A percentile compares a stretch with the other conserved stretches of the same genome.
Conservation (phyloP, 129 eudicot genomes). For the Ambrosia trifida region DNA sequence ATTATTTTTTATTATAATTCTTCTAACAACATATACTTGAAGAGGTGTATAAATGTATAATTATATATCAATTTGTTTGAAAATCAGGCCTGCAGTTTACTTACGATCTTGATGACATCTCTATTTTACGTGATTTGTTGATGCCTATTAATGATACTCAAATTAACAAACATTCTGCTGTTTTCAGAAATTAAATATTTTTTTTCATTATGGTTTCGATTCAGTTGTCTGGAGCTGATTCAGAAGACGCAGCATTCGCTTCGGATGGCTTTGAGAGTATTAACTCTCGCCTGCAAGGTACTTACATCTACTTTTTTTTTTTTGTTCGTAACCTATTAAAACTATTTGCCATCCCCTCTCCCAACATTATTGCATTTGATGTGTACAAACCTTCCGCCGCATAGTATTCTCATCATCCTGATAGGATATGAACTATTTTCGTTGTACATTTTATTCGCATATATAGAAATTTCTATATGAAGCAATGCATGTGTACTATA, state of each 20-base stretch:
- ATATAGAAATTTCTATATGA: neutral
- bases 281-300: slow-evolving; percentile 70
- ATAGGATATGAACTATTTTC: neutral
- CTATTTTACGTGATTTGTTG: slow-evolving; percentile 12
- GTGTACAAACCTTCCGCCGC: slow-evolving; percentile 1
- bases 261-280: slow-evolving; percentile 61
- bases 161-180: neutral
- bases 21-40: neutral
- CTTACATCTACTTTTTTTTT: slow-evolving; percentile 10
- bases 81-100: neutral
- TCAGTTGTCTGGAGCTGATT: slow-evolving; percentile 39
- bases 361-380: neutral
- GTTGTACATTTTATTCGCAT: neutral
- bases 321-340: neutral
- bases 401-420: neutral
- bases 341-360: neutral
- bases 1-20: too few species aligned
- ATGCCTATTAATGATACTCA: slow-evolving; percentile 17
- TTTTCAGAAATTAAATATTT: slow-evolving; percentile 12
- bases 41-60: neutral
- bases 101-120: slow-evolving; percentile 12
- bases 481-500: neutral
- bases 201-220: slow-evolving; percentile 17
- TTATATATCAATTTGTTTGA: neutral
- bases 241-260: slow-evolving; percentile 48